A percentile compares a stretch with the other conserved stretches of the same genome.
phyloP scores from a whole-genome alignment of 2,329 filamentous ascomycete species.

The Elsinoe fawcettii region DNA sequence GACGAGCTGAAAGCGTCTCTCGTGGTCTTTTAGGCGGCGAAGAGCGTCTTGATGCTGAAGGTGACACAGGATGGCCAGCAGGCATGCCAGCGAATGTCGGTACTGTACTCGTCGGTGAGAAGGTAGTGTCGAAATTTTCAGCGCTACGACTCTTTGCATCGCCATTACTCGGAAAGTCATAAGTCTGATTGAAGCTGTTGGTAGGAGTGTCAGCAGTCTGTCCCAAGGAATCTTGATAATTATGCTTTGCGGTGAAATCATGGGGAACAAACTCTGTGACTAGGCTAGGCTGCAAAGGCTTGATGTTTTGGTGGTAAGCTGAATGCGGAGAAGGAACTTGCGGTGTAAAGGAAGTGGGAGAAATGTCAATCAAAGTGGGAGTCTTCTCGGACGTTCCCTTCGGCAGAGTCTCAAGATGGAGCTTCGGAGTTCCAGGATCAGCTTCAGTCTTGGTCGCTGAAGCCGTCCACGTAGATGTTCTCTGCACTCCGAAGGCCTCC shows the following conservation, averaged over 20 bases:
- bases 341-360: neutral
- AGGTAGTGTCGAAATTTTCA: constrained; percentile 44
- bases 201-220: constrained; percentile 14
- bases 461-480: neutral
- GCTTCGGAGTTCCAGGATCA: neutral
- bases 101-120: constrained; percentile 40
- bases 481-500: neutral
- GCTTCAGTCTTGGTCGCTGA: neutral
- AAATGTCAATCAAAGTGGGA: neutral
- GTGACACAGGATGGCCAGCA: constrained; percentile 36
- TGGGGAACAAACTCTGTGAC: neutral
- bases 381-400: neutral
- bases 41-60: constrained; percentile 25
- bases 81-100: constrained; percentile 36
- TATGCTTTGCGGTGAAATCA: neutral
- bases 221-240: neutral
- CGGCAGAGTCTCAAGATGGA: neutral
- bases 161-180: constrained; percentile 21
- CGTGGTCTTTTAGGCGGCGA: constrained; percentile 14
- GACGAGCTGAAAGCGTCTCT: constrained; percentile 8
- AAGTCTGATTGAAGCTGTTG: constrained; percentile 28
- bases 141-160: constrained; percentile 39
- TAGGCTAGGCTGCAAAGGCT: neutral
- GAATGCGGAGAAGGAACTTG: neutral
- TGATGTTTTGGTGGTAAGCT: neutral